Evolutionary conservation across 2,329 filamentous ascomycete genomes (phyloP).

Genomic region (Colletotrichum tamarilloi): DNA sequence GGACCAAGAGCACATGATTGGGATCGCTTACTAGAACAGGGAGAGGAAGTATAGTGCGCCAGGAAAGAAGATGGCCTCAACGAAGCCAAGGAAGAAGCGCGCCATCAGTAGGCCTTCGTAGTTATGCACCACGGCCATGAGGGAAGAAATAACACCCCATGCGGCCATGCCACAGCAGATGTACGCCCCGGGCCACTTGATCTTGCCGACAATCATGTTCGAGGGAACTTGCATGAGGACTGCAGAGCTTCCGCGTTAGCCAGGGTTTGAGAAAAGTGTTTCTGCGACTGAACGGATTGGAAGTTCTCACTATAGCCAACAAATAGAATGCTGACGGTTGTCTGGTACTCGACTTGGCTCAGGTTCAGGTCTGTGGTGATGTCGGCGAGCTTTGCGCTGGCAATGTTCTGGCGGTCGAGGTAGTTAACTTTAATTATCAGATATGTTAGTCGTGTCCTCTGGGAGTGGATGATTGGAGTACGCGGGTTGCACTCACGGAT

Average conservation of each 20-base stretch:
- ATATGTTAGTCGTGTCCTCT: neutral
- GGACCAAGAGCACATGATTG: neutral
- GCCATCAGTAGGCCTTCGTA: constrained; percentile 49
- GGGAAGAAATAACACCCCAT: constrained; percentile 41
- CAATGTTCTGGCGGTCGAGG: constrained; percentile 45
- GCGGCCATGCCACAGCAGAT: constrained; percentile 38
- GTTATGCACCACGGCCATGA: constrained; percentile 58
- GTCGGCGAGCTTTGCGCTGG: constrained; percentile 46
- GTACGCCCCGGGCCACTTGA: constrained; percentile 37
- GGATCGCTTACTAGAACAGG: constrained; percentile 46
- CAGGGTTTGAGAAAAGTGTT: too few species aligned
- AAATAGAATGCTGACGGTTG: constrained; percentile 49
- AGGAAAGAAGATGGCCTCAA: constrained; percentile 49
- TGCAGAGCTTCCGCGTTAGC: neutral
- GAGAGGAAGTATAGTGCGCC: constrained; percentile 53
- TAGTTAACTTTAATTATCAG: constrained; percentile 37
- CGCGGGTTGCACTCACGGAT: constrained; percentile 23
- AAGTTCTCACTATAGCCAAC: constrained; percentile 46
- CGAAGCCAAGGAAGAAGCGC: constrained; percentile 35
- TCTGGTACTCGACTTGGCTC: constrained; percentile 49
- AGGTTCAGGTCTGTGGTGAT: constrained; percentile 45
- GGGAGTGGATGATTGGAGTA: rapidly evolving
- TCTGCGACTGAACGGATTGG: rapidly evolving
- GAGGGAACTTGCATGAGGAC: constrained; percentile 49
- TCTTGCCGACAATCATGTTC: constrained; percentile 44